Evolutionary conservation across 2,329 filamentous ascomycete species (phyloP).

Genomic region (Davidsoniella neocaledoniae): DNA sequence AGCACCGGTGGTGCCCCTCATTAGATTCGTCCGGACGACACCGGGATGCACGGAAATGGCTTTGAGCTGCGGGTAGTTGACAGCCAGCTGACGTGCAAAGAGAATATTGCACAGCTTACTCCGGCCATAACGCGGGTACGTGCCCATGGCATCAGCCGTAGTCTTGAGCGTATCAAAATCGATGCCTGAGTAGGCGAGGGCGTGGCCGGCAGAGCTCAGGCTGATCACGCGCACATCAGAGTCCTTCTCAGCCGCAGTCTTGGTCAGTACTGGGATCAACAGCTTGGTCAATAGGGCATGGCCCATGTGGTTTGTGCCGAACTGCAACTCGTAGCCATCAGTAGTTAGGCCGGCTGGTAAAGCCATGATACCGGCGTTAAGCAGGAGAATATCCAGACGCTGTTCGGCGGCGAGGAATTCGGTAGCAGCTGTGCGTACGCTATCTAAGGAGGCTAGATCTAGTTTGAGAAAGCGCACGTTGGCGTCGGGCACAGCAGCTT

Average conservation of each 20-base stretch:
- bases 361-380: conserved; percentile 30
- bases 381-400: conserved; percentile 24
- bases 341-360: conserved; percentile 18
- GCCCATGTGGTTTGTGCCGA: conserved; percentile 29
- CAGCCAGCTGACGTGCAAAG: conserved; percentile 17
- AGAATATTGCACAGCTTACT: conserved; percentile 20
- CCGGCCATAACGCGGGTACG: conserved; percentile 18
- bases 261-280: conserved; percentile 21
- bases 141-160: conserved; percentile 13
- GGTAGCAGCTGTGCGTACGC: conserved; percentile 23
- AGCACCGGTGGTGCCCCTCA: conserved; percentile 12
- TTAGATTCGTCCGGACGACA: conserved; percentile 17
- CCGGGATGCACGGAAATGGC: conserved; percentile 18
- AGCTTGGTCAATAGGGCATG: conserved; percentile 32
- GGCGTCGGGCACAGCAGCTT: conserved; percentile 7
- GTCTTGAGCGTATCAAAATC: conserved; percentile 19
- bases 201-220: conserved; percentile 17
- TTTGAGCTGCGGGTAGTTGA: conserved; percentile 16
- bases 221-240: conserved; percentile 19
- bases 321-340: conserved; percentile 28
- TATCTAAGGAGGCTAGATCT: conserved; percentile 23
- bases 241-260: conserved; percentile 12
- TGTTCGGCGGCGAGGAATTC: conserved; percentile 19
- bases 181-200: conserved; percentile 16
- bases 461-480: conserved; percentile 15